Conservation (phyloP, 2,329 filamentous ascomycete species). For the Neonectria ditissima region DNA sequence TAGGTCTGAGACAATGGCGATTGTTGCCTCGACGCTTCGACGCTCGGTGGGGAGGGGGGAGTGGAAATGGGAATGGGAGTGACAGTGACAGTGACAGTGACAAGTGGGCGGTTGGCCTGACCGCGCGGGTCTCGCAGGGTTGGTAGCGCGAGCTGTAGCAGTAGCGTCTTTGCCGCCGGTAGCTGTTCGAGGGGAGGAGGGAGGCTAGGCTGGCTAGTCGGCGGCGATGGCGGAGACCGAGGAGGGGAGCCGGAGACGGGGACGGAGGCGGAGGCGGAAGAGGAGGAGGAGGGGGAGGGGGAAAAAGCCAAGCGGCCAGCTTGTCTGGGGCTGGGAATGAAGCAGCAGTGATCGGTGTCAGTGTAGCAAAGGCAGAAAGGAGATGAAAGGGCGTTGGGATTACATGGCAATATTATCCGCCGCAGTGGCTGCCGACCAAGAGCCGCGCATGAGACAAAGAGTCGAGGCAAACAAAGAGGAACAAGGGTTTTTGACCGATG, state of each 20-base stretch:
- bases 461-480: constrained; percentile 1
- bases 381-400: neutral
- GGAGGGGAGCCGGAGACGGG: neutral
- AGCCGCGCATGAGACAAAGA: neutral
- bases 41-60: constrained; percentile 7
- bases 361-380: neutral
- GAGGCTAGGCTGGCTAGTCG: constrained; percentile 19
- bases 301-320: neutral
- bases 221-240: constrained; percentile 22
- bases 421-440: neutral
- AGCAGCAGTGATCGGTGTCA: neutral
- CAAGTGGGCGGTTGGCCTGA: constrained; percentile 16
- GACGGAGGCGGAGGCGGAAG: neutral
- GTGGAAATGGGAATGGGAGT: constrained; percentile 16
- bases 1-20: constrained; percentile 42
- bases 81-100: neutral
- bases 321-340: neutral
- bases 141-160: constrained; percentile 5
- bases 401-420: neutral
- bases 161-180: constrained; percentile 30
- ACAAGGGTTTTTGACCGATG: neutral
- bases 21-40: constrained; percentile 27
- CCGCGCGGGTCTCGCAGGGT: constrained; percentile 16
- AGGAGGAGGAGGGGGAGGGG: neutral
- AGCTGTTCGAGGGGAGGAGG: constrained; percentile 6